Evolutionary conservation across 176 grass and related monocot species (phyloP).

Genomic region (Stipa capillata): DNA sequence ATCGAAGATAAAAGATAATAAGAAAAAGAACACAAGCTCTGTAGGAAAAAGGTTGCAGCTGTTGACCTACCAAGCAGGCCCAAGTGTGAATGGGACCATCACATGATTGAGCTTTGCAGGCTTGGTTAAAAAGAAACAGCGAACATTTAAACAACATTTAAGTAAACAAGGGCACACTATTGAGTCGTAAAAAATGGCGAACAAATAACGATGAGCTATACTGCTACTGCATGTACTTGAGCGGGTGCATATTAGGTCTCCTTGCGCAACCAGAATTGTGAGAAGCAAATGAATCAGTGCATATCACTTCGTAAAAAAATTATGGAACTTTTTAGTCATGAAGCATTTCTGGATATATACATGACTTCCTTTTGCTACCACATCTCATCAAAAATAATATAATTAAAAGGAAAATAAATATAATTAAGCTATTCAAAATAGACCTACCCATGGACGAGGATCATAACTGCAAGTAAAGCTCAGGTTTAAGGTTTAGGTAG

Average conservation of each 20-base stretch:
- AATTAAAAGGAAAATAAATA: neutral
- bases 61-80: neutral
- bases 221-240: neutral
- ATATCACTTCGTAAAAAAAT: neutral
- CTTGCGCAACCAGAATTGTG: neutral
- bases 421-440: neutral
- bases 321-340: neutral
- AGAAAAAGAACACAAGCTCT: constrained; percentile 5
- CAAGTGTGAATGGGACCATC: neutral
- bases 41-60: neutral
- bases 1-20: neutral
- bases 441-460: neutral
- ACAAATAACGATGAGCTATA: neutral
- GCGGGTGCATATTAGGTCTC: constrained; percentile 4
- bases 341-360: neutral
- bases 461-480: neutral
- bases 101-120: neutral
- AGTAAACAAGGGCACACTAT: neutral
- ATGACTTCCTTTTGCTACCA: no score
- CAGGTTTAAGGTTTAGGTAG: neutral
- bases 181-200: neutral
- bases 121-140: no score
- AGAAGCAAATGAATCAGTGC: neutral
- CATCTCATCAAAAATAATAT: neutral
- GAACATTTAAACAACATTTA: neutral